phyloP scores from a whole-genome alignment of 768 basidiomycete species.

The Leucosporidium scottii region DNA sequence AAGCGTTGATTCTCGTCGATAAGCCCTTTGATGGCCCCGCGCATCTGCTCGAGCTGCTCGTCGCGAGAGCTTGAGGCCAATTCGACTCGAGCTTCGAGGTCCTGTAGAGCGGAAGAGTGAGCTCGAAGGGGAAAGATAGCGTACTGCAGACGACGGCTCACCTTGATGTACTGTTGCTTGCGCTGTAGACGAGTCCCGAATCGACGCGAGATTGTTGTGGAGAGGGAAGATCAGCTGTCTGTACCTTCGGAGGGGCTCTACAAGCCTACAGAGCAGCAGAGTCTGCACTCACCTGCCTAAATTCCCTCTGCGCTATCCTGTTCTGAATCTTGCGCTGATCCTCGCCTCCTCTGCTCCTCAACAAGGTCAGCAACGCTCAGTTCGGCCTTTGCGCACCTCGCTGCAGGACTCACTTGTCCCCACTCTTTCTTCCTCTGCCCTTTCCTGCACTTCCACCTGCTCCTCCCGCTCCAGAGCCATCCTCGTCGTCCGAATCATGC shows the following conservation, averaged over 20 bases:
- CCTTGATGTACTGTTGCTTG: slow-evolving; percentile 38
- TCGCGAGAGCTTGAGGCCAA: slow-evolving; percentile 41
- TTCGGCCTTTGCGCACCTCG: not conserved
- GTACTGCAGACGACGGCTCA: no score
- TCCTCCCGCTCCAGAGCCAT: not conserved
- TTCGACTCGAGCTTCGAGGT: slow-evolving; percentile 30
- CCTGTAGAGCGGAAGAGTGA: slow-evolving; percentile 13
- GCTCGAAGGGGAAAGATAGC: slow-evolving; percentile 37
- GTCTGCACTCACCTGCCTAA: slow-evolving; percentile 38
- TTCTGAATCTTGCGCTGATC: slow-evolving; percentile 13
- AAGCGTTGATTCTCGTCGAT: slow-evolving; percentile 43
- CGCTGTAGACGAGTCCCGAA: not conserved
- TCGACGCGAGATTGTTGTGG: slow-evolving; percentile 15
- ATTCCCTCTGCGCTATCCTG: slow-evolving; percentile 43
- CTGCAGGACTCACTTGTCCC: not conserved
- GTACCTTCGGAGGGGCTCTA: not conserved
- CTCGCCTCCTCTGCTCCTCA: not conserved
- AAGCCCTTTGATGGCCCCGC: slow-evolving; percentile 38
- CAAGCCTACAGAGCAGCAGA: slow-evolving; percentile 1
- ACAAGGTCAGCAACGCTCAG: not conserved
- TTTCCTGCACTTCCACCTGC: not conserved
- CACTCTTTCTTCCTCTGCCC: not conserved
- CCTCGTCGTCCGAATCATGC: not conserved
- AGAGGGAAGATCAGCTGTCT: not conserved
- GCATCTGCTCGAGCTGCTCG: slow-evolving; percentile 41